A percentile compares a stretch with the other conserved stretches of the same genome.
phyloP scores from a whole-genome alignment of 169 alveolate species.

The Perkinsus marinus region DNA sequence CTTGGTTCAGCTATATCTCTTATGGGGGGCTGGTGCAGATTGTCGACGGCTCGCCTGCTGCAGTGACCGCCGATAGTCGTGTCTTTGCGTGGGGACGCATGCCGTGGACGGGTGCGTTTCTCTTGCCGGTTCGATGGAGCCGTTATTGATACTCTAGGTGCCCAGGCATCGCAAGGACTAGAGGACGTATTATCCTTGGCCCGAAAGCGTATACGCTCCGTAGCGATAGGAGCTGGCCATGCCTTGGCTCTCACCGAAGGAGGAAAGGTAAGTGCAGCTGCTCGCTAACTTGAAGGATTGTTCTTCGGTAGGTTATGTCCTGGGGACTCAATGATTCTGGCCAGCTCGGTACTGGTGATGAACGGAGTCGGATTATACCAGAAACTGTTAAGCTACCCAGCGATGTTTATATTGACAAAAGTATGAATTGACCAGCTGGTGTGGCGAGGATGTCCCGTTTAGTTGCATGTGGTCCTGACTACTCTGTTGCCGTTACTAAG shows the following conservation, averaged over 20 bases:
- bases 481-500: background rate
- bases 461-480: background rate
- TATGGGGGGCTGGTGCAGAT: background rate
- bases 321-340: slow-evolving; percentile 22
- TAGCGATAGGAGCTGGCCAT: background rate
- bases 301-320: background rate
- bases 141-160: too few relatives aligned
- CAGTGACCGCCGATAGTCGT: background rate
- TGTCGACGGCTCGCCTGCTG: background rate
- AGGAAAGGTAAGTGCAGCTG: background rate
- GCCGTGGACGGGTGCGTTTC: background rate
- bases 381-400: background rate
- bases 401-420: background rate
- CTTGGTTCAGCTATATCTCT: background rate
- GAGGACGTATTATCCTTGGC: background rate
- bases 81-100: background rate
- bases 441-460: background rate
- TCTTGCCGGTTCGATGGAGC: too few relatives aligned
- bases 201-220: background rate
- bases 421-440: background rate
- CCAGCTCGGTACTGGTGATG: slow-evolving; percentile 25
- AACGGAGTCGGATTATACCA: slow-evolving; percentile 5
- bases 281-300: background rate
- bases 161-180: background rate
- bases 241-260: background rate